Percentiles rank a stretch among this genome's conserved stretches.
Evolutionary conservation across 2,329 filamentous ascomycete species (phyloP).

Genomic region (Fusarium nodosum): DNA sequence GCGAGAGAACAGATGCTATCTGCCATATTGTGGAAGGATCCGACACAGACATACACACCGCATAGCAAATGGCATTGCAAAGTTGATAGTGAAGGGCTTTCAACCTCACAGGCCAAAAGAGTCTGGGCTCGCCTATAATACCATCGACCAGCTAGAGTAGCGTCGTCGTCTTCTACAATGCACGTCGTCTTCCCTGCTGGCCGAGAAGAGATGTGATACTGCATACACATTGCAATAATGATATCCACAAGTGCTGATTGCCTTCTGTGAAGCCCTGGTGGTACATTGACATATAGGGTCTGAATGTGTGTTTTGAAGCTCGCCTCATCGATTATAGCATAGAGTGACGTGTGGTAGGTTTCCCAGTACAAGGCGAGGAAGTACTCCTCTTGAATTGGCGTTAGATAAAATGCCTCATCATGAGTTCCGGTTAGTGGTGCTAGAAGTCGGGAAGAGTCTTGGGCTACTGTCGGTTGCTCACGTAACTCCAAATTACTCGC

Average conservation of each 20-base stretch:
- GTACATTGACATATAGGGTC: slow-evolving; percentile 7
- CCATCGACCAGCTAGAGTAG: slow-evolving; percentile 21
- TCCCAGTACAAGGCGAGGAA: slow-evolving; percentile 25
- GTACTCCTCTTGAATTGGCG: slow-evolving; percentile 20
- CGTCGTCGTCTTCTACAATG: slow-evolving; percentile 19
- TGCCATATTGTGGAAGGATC: slow-evolving; percentile 28
- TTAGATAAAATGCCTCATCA: slow-evolving; percentile 9
- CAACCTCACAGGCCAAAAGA: slow-evolving; percentile 14
- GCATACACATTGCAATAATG: slow-evolving; percentile 30
- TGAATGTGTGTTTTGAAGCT: slow-evolving; percentile 19
- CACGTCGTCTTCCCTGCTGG: not conserved
- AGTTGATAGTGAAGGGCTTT: slow-evolving; percentile 20
- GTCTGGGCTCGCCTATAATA: slow-evolving; percentile 26
- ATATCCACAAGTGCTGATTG: slow-evolving; percentile 16
- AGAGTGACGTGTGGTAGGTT: slow-evolving; percentile 22
- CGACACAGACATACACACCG: slow-evolving; percentile 4
- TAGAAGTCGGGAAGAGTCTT: slow-evolving; percentile 16
- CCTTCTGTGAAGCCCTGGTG: slow-evolving; percentile 4
- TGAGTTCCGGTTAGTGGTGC: not conserved
- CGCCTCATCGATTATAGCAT: slow-evolving; percentile 10
- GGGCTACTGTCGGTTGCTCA: not conserved
- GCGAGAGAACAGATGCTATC: slow-evolving; percentile 16
- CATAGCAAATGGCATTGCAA: slow-evolving; percentile 21
- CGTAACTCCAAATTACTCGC: slow-evolving; percentile 13
- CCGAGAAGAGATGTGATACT: slow-evolving; percentile 1